These are phyloP conservation scores for Rutstroemia sp. DNA, from an alignment of 2,329 filamentous ascomycete genomes.

Conservation along the genomic window DNA sequence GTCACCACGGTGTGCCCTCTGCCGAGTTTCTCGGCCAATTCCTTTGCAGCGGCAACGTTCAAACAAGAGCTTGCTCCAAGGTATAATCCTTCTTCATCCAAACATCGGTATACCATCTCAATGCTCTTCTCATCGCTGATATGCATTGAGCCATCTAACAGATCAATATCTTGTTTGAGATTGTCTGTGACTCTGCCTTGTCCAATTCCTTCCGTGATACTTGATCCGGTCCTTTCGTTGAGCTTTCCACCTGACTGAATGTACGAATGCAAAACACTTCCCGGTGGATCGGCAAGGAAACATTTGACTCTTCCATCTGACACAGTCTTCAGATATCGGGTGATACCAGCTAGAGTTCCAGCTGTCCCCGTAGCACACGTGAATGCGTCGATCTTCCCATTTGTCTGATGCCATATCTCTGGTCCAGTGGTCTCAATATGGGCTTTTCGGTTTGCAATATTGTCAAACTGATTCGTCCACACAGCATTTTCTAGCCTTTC, in stretches of 20 bases:
- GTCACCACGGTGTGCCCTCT: constrained; percentile 88
- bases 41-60: constrained; percentile 92
- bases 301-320: constrained; percentile 73
- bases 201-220: constrained; percentile 96
- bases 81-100: constrained; percentile 94
- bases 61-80: constrained; percentile 87
- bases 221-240: constrained; percentile 71
- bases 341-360: constrained; percentile 83
- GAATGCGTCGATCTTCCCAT: constrained; percentile 81
- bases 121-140: constrained; percentile 92
- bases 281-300: constrained; percentile 90
- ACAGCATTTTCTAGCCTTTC: constrained; percentile 79
- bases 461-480: constrained; percentile 99
- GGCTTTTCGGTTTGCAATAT: constrained; percentile 84
- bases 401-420: constrained; percentile 93
- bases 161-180: constrained; percentile 71
- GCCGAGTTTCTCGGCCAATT: constrained; percentile 85
- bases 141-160: constrained; percentile 76
- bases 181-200: constrained; percentile 97
- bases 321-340: constrained; percentile 79
- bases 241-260: constrained; percentile 78
- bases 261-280: constrained; percentile 88
- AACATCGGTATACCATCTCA: constrained; percentile 92
- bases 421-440: constrained; percentile 96
- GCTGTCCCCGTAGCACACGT: constrained; percentile 92